Conservation (phyloP, 1,284 basidiomycete genomes). For the Flammula alnicola region DNA sequence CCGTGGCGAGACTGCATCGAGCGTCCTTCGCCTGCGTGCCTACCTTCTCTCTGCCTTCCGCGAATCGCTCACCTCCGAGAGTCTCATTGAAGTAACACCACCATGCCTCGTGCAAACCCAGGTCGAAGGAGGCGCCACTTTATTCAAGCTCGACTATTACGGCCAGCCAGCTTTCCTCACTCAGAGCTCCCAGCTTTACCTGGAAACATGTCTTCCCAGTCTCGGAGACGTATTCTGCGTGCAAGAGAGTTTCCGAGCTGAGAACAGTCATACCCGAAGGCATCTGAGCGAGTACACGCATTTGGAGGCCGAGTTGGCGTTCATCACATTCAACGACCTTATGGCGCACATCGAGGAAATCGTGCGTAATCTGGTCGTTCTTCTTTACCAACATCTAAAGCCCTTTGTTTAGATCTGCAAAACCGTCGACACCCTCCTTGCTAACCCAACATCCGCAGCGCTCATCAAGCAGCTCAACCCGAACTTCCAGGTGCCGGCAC, state of each 20-base stretch:
- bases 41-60: constrained; percentile 89
- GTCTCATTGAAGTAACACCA: constrained; percentile 92
- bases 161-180: constrained; percentile 95
- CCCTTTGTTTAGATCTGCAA: constrained; percentile 76
- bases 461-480: constrained; percentile 95
- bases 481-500: constrained; percentile 78
- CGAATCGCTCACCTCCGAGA: constrained; percentile 66
- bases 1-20: constrained; percentile 93
- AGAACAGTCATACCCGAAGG: constrained; percentile 91
- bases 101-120: constrained; percentile 99
- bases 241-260: constrained; percentile 97
- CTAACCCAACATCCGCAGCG: constrained; percentile 73
- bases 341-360: constrained; percentile 92
- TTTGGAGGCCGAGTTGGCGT: constrained; percentile 94
- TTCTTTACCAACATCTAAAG: not conserved
- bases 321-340: constrained; percentile 93
- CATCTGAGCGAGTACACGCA: constrained; percentile 99
- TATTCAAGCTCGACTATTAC: constrained; percentile 98
- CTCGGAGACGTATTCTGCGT: constrained; percentile 98
- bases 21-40: constrained; percentile 89
- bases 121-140: constrained; percentile 94
- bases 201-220: constrained; percentile 95
- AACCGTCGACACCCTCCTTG: constrained; percentile 79
- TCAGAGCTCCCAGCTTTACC: constrained; percentile 96
- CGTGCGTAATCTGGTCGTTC: constrained; percentile 47